Percentiles rank a stretch among this genome's conserved stretches.
These are phyloP conservation scores for Calycina marina DNA, from an alignment of 2,329 filamentous ascomycete genomes.

Conservation along the genomic window DNA sequence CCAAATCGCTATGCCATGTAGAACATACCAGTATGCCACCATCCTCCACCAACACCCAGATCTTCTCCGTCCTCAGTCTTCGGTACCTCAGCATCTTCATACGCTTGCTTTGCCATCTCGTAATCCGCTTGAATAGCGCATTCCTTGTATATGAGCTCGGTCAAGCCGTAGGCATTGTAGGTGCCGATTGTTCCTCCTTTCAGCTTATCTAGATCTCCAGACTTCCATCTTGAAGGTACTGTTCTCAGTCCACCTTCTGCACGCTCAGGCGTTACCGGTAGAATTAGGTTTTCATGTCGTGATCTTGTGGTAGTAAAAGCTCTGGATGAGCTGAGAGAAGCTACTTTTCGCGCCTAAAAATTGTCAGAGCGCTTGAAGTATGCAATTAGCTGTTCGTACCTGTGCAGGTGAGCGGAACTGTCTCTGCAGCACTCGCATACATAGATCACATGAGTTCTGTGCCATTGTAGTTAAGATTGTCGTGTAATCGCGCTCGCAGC, in stretches of 20 bases:
- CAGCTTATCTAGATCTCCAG: constrained; percentile 5
- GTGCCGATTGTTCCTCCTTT: constrained; percentile 30
- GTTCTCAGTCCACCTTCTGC: neutral
- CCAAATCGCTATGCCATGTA: too few species aligned
- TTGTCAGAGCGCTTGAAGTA: constrained; percentile 3
- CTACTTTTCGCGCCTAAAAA: constrained; percentile 2
- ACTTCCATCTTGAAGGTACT: constrained; percentile 2
- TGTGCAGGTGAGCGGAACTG: constrained; percentile 9
- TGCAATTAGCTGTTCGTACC: constrained; percentile 5
- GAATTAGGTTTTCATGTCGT: constrained; percentile 14
- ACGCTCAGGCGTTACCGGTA: constrained; percentile 1
- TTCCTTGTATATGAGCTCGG: constrained; percentile 45
- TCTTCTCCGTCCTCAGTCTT: constrained; percentile 70
- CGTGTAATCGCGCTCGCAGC: too few species aligned
- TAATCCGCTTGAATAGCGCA: constrained; percentile 17
- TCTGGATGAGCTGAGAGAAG: constrained; percentile 7
- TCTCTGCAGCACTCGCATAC: constrained; percentile 16
- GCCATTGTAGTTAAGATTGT: constrained; percentile 8
- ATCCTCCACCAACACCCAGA: constrained; percentile 56
- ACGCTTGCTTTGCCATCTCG: constrained; percentile 11
- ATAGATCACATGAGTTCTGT: constrained; percentile 17
- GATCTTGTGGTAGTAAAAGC: constrained; percentile 14
- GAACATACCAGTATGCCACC: constrained; percentile 76
- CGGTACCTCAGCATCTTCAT: constrained; percentile 47
- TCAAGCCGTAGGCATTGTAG: constrained; percentile 69